phyloP scores from a whole-genome alignment of 371 early-diverging fungal genomes.

The Dentiscutata heterogama region DNA sequence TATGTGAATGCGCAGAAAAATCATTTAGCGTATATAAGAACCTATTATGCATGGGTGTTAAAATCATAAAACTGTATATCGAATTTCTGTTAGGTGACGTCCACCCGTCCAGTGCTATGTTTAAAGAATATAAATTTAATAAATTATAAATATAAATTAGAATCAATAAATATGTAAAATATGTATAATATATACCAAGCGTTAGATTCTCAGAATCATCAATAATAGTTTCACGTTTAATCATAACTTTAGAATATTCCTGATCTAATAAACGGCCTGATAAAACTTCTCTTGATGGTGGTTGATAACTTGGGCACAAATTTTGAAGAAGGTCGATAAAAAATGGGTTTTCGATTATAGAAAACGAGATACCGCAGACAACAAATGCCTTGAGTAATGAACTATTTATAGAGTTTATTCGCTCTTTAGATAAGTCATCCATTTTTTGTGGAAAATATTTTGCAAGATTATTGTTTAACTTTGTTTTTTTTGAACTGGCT shows the following conservation, averaged over 20 bases:
- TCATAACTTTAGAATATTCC: conserved; percentile 3
- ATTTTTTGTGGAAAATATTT: neutral
- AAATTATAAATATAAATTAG: neutral
- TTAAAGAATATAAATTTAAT: conserved; percentile 1
- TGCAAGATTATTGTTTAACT: conserved; percentile 1
- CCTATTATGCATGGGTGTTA: neutral
- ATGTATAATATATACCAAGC: neutral
- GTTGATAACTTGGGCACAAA: conserved; percentile 8
- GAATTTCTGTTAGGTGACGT: neutral
- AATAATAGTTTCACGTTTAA: conserved; percentile 12
- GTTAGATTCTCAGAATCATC: neutral
- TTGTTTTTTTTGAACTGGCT: neutral
- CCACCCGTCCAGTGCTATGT: neutral
- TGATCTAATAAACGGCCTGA: conserved; percentile 1
- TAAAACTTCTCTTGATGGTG: conserved; percentile 1
- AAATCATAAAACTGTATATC: neutral
- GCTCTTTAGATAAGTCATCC: neutral
- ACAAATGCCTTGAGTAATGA: conserved; percentile 3
- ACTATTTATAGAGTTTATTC: conserved; percentile 13
- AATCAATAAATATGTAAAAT: neutral
- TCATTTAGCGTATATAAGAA: neutral
- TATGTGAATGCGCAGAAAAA: conserved; percentile 6
- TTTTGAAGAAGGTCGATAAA: conserved; percentile 15
- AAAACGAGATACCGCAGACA: neutral
- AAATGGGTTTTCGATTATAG: conserved; percentile 5